Evolutionary conservation across 2,329 filamentous ascomycete species (phyloP), one percentile per base, ranked within the genome.

Genomic region (Colletotrichum phormii): DNA sequence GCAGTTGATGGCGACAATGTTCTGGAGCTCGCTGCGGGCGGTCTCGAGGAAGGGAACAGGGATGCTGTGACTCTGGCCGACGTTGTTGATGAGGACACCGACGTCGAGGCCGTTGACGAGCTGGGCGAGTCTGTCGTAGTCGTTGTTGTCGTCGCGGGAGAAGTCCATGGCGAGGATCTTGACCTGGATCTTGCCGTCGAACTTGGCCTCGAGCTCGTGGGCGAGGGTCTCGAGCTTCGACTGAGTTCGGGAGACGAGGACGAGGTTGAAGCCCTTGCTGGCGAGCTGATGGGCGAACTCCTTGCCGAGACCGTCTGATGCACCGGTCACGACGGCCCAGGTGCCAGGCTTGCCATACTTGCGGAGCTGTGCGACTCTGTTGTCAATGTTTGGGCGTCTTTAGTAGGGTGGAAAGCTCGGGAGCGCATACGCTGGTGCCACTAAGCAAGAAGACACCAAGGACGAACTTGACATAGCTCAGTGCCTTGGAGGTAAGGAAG

Each of bases 1-100:
- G 84, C 96, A 98, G 86, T 99, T 99, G 88, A 99, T 95, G 64
- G 92, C 95, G 83, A 99, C 92, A 79, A 99, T 99, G 80, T 94
- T 91, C 79, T 92, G 89, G 80, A 99, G 90, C 85, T 98, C 97
- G 72, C 93, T 87, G 79, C 91, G 88, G 13, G 91, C 84, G 0
- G 96, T 98, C 78, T 94, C 89, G 62, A 93, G 86, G 85, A 99
- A 99, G 0, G 95, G 89, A 0, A 97, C 95, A 2, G 97, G 97
- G 67, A 98, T 98, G 82, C 89, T 93, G 87, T 99, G 97, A 83
- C 94, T 97, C 82, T 95, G 92, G 76, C 97, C 97, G 67, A 99
- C 97, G 79, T 99, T 99, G 89, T 99, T 99, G 87, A 99, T 89
- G 75, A 99, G 86, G 74, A 99, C 93, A 57, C 92, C 92, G 31